A percentile compares a stretch with the other conserved stretches of the same genome.
Evolutionary conservation across 2,329 filamentous ascomycete genomes (phyloP).

Genomic region (Fusarium nygamai): DNA sequence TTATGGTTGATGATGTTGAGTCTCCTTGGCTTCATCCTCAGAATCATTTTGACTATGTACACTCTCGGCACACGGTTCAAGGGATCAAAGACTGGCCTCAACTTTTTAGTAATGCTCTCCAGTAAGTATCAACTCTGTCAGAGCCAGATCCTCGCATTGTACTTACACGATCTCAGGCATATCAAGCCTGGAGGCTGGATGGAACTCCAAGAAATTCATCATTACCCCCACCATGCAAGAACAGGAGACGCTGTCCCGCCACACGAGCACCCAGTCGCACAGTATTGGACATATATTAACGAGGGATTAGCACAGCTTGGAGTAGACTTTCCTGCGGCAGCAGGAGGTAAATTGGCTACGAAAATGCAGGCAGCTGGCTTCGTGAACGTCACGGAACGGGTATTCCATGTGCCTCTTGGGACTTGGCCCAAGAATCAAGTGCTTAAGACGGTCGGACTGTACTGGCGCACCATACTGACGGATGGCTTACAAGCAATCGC

Average conservation of each 20-base stretch:
- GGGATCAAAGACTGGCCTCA: conserved; percentile 65
- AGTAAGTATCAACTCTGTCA: conserved; percentile 22
- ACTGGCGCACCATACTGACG: conserved; percentile 61
- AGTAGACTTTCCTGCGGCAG: conserved; percentile 57
- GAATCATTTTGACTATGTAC: conserved; percentile 69
- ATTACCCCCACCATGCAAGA: conserved; percentile 57
- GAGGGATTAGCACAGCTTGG: conserved; percentile 56
- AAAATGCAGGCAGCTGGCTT: conserved; percentile 63
- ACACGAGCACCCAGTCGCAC: conserved; percentile 52
- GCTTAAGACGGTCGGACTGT: conserved; percentile 61
- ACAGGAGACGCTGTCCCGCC: conserved; percentile 50
- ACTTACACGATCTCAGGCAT: conserved; percentile 49
- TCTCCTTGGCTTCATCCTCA: conserved; percentile 63
- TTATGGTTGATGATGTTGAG: conserved; percentile 68
- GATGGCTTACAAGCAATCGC: conserved; percentile 63
- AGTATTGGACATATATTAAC: conserved; percentile 59
- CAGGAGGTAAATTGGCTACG: conserved; percentile 53
- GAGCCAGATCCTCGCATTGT: not conserved
- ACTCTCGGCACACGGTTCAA: conserved; percentile 66
- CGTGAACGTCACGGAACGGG: conserved; percentile 59
- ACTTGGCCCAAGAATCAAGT: conserved; percentile 63
- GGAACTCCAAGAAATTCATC: conserved; percentile 65
- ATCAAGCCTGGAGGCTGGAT: conserved; percentile 65
- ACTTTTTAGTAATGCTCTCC: conserved; percentile 52
- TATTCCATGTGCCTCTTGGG: conserved; percentile 64